phyloP scores from a whole-genome alignment of 345 rosid genomes.

The Arabidopsis thaliana region TAIR10.1 NC_003074.8:5662501-5663000 shows the following conservation, averaged over 20 bases:
- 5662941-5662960: slow-evolving; percentile 98
- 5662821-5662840: slow-evolving; percentile 96
- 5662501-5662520: slow-evolving; percentile 4
- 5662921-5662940: slow-evolving; percentile 76
- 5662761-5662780: slow-evolving; percentile 86
- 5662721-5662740: slow-evolving; percentile 95
- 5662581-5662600: slow-evolving; percentile 20
- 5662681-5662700: slow-evolving; percentile 91
- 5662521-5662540: slow-evolving; percentile 5
- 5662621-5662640: slow-evolving; percentile 29
- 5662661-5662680: slow-evolving; percentile 75
- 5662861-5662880: neutral
- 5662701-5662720: slow-evolving; percentile 94
- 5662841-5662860: slow-evolving; percentile 57
- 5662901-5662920: neutral
- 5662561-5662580: slow-evolving; percentile 27
- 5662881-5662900: neutral
- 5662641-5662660: slow-evolving; percentile 25
- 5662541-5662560: slow-evolving; percentile 36
- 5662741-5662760: slow-evolving; percentile 96
- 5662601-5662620: slow-evolving; percentile 16
- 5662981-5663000: slow-evolving; percentile 97
- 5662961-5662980: slow-evolving; percentile 98
- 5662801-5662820: slow-evolving; percentile 97
- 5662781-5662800: slow-evolving; percentile 93